Base-by-base conservation (phyloP, 768 basidiomycete genomes). In the Cantharellus anzutake region DNA sequence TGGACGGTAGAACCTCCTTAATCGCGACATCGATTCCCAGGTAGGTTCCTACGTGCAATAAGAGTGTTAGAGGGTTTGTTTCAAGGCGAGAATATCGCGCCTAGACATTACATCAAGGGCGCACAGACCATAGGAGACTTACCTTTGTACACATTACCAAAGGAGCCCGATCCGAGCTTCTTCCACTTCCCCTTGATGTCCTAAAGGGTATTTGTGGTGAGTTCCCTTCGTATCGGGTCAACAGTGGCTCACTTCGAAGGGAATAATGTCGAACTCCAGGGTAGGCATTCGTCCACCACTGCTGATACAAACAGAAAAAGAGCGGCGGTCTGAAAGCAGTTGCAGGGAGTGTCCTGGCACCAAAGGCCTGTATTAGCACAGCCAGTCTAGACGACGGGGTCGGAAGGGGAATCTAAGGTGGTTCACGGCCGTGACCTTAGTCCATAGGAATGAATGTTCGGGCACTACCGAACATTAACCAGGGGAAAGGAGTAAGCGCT, bases 21-120 rank as follows among this genome's bases (percentile, higher is more conserved):
- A 97, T 89, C 41, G 92, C 92, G 41, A 96, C 86, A 64, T 96
- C 88, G 64, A 96, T 88, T 4, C 96, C 96, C 41, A 99, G 83
- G 72, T 99, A 99, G 38, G 72, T 78, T 2, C 85, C 90, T 88
- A 65, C 57, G 42, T 41, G n/a, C 14, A 5, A 50, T 41, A n/a
- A 29, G 11, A 29, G 20, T 29, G 20, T 29, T 29, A 42, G 34
- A 44, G 41, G 50, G 41, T 3, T 20, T 48, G 44, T 29, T 11
- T 11, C 44, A 29, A 11, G 11, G 29, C 11, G 29, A 48, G 11
- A 11, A 29, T 11, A 29, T 29, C 44, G 11, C 44, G 44, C 29
- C 11, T 29, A 48, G 41, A 16, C 3, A 3, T 5, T 3, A 58
- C 35, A 35, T 14, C n/a, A 42, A 39, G 40, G 4, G 14, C 42